phyloP scores from a whole-genome alignment of 805 yeast species.

The Metschnikowia rubicola region DNA sequence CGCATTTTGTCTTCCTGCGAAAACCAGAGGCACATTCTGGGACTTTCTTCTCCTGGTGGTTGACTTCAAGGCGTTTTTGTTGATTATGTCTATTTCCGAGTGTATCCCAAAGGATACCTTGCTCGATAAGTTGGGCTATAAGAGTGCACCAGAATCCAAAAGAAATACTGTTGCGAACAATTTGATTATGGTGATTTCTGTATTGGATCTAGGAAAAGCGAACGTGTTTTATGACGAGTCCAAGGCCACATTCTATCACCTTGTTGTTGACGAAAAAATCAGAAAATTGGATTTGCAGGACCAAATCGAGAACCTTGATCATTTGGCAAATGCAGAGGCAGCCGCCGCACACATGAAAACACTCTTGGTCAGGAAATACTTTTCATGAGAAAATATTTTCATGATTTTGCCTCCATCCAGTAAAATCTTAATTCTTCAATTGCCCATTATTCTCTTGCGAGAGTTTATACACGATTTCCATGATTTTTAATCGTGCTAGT shows the following conservation, averaged over 20 bases:
- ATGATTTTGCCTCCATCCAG: no score
- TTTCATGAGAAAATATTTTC: slow-evolving; percentile 12
- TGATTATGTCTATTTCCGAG: slow-evolving; percentile 26
- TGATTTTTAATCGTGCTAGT: slow-evolving; percentile 16
- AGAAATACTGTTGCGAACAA: slow-evolving; percentile 16
- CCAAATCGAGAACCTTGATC: slow-evolving; percentile 13
- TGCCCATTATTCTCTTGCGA: slow-evolving; percentile 1
- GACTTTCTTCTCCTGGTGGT: slow-evolving; percentile 24
- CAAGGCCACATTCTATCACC: slow-evolving; percentile 25
- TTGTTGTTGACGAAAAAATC: slow-evolving; percentile 7
- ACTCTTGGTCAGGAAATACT: slow-evolving; percentile 24
- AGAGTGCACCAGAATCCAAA: slow-evolving; percentile 5
- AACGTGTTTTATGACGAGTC: slow-evolving; percentile 27
- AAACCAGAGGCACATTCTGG: slow-evolving; percentile 17
- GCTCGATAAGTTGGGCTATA: slow-evolving; percentile 27
- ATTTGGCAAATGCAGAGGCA: slow-evolving; percentile 22
- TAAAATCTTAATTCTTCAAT: not conserved
- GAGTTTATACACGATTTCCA: slow-evolving; percentile 10
- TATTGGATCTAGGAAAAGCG: slow-evolving; percentile 26
- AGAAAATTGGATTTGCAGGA: slow-evolving; percentile 16
- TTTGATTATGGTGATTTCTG: slow-evolving; percentile 24
- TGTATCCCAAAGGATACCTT: slow-evolving; percentile 23
- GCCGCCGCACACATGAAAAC: slow-evolving; percentile 28
- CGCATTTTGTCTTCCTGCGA: slow-evolving; percentile 11
- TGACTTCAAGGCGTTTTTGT: slow-evolving; percentile 30